Conservation (phyloP, 225 moss, liverwort and hornwort genomes). For the Polytrichum formosum region DNA sequence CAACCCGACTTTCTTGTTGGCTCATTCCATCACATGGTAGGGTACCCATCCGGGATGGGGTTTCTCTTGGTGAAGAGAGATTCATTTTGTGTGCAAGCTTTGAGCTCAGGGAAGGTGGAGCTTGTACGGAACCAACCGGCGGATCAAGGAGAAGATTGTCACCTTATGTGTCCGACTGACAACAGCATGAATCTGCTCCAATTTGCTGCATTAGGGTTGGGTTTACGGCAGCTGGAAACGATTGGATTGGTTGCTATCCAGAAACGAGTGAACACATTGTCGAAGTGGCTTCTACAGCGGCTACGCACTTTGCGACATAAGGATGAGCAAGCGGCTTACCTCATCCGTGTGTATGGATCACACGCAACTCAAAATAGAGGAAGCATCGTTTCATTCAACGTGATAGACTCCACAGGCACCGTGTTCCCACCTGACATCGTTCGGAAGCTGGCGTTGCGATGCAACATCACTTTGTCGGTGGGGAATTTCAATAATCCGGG, state of each 20-base stretch:
- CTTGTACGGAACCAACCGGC: constrained; percentile 30
- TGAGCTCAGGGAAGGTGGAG: constrained; percentile 23
- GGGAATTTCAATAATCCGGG: constrained; percentile 64
- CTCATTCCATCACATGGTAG: constrained; percentile 72
- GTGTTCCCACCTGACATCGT: constrained; percentile 55
- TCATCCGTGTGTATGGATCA: constrained; percentile 67
- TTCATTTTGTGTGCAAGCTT: constrained; percentile 48
- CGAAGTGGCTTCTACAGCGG: constrained; percentile 58
- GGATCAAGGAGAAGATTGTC: constrained; percentile 48
- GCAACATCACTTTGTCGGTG: constrained; percentile 60
- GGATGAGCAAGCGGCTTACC: constrained; percentile 29
- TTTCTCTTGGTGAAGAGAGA: constrained; percentile 67
- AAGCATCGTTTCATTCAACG: constrained; percentile 65
- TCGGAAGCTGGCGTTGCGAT: constrained; percentile 57
- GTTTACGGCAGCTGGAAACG: constrained; percentile 58
- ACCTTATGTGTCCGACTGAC: constrained; percentile 50
- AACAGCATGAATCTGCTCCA: constrained; percentile 61
- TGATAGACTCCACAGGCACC: constrained; percentile 64
- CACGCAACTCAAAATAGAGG: constrained; percentile 47
- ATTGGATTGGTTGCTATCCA: constrained; percentile 65
- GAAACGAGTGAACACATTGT: constrained; percentile 59
- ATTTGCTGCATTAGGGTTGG: constrained; percentile 65
- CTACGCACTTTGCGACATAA: constrained; percentile 55
- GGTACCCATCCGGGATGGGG: constrained; percentile 82
- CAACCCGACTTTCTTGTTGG: constrained; percentile 76